phyloP scores from a whole-genome alignment of 306 rosid species.

The Senna siamea region DNA sequence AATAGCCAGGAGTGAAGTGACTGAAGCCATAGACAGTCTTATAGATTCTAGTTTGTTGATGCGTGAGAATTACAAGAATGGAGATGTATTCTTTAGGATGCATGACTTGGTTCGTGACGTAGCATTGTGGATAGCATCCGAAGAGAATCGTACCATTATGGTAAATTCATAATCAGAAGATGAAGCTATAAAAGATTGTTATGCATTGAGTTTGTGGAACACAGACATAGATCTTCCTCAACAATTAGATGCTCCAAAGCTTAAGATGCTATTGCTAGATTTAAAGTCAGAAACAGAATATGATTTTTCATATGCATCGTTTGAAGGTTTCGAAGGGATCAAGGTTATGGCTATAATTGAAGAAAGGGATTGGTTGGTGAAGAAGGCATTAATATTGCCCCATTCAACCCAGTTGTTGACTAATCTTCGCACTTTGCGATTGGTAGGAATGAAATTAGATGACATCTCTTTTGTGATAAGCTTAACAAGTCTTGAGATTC shows the following conservation, averaged over 20 bases:
- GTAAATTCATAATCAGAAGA: neutral
- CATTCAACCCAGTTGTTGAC: constrained; percentile 1
- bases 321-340: neutral
- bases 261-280: neutral
- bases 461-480: neutral
- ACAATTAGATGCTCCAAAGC: neutral
- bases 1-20: neutral
- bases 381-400: neutral
- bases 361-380: too few species aligned
- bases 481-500: neutral
- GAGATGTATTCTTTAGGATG: neutral
- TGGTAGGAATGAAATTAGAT: neutral
- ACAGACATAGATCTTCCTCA: neutral
- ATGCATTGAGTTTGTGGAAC: neutral
- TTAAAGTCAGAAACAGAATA: too few species aligned
- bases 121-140: neutral
- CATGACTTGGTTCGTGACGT: neutral
- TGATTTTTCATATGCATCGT: neutral
- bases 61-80: too few species aligned
- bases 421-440: neutral
- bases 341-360: neutral
- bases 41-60: neutral
- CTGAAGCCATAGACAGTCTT: neutral
- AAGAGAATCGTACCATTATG: neutral
- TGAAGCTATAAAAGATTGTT: neutral